Evolutionary conservation across 1,284 basidiomycete species (phyloP).

Genomic region (Calocybe gambosa): DNA sequence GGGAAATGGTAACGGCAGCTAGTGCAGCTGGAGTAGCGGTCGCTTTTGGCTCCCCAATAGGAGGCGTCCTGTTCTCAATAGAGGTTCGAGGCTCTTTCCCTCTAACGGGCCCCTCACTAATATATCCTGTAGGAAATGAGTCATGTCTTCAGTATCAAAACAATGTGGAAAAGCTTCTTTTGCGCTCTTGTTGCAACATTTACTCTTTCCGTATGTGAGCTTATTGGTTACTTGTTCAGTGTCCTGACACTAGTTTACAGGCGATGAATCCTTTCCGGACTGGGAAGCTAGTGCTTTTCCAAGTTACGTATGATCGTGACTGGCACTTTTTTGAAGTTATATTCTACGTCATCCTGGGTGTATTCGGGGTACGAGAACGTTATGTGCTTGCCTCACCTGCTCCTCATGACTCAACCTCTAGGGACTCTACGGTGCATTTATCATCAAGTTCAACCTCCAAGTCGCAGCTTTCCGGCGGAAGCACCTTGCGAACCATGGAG

Average conservation of each 20-base stretch:
- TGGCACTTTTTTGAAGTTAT: slow-evolving; percentile 99
- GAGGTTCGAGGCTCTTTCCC: slow-evolving; percentile 39
- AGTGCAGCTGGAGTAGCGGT: slow-evolving; percentile 98
- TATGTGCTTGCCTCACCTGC: neutral
- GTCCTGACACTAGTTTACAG: slow-evolving; percentile 30
- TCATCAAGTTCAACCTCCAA: slow-evolving; percentile 96
- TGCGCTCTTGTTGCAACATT: slow-evolving; percentile 97
- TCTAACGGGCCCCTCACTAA: neutral
- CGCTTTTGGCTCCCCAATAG: slow-evolving; percentile 96
- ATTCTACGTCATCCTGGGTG: slow-evolving; percentile 91
- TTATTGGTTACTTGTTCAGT: slow-evolving; percentile 10
- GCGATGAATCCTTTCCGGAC: slow-evolving; percentile 98
- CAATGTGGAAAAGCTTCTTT: slow-evolving; percentile 98
- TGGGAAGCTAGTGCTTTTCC: slow-evolving; percentile 96
- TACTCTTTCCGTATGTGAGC: slow-evolving; percentile 75
- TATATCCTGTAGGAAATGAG: slow-evolving; percentile 81
- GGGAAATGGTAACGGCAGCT: slow-evolving; percentile 91
- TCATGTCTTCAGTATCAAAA: slow-evolving; percentile 91
- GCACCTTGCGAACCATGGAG: slow-evolving; percentile 77
- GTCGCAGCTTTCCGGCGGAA: slow-evolving; percentile 91
- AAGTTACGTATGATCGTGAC: slow-evolving; percentile 94
- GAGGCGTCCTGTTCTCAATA: slow-evolving; percentile 92
- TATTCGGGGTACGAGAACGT: slow-evolving; percentile 74
- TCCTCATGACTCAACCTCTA: slow-evolving; percentile 25
- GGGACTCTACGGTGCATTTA: slow-evolving; percentile 96